These are phyloP conservation scores for Epicoccum nigrum DNA, from an alignment of 2,329 filamentous ascomycete genomes.

Conservation along the genomic window DNA sequence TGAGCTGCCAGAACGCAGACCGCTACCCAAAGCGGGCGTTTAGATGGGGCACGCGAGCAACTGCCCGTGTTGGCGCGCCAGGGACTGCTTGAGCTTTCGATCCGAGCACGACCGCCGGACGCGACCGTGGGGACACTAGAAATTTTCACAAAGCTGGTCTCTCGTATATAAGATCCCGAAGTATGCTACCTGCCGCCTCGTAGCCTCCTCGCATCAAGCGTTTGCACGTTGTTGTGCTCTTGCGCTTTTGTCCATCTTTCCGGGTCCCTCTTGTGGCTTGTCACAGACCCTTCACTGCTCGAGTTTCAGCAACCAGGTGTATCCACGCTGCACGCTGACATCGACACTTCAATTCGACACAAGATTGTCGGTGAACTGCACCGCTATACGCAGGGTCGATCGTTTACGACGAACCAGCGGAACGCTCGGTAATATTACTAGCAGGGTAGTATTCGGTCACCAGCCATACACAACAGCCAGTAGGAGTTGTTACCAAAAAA, in stretches of 20 bases:
- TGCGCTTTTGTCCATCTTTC: constrained; percentile 7
- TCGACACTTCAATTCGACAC: too few relatives aligned
- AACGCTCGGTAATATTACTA: constrained; percentile 25
- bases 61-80: constrained; percentile 7
- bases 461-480: constrained; percentile 21
- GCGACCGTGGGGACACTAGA: constrained; percentile 29
- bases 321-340: constrained; percentile 8
- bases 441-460: constrained; percentile 14
- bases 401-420: constrained; percentile 15
- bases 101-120: constrained; percentile 20
- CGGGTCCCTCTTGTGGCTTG: constrained; percentile 3
- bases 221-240: constrained; percentile 10
- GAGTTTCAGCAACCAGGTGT: constrained; percentile 1
- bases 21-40: constrained; percentile 6
- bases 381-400: constrained; percentile 2
- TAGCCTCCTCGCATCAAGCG: constrained; percentile 12
- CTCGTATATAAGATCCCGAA: constrained; percentile 25
- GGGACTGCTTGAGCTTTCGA: constrained; percentile 17
- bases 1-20: constrained; percentile 10
- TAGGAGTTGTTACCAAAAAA: constrained; percentile 22
- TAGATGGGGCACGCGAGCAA: constrained; percentile 13
- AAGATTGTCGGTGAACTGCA: constrained; percentile 2
- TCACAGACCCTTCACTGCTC: not conserved
- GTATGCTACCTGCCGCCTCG: not conserved
- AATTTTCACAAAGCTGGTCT: constrained; percentile 25